Percentiles rank a stretch among this genome's conserved stretches.
phyloP scores from a whole-genome alignment of 2,329 filamentous ascomycete species.

The Myotisia sp. region DNA sequence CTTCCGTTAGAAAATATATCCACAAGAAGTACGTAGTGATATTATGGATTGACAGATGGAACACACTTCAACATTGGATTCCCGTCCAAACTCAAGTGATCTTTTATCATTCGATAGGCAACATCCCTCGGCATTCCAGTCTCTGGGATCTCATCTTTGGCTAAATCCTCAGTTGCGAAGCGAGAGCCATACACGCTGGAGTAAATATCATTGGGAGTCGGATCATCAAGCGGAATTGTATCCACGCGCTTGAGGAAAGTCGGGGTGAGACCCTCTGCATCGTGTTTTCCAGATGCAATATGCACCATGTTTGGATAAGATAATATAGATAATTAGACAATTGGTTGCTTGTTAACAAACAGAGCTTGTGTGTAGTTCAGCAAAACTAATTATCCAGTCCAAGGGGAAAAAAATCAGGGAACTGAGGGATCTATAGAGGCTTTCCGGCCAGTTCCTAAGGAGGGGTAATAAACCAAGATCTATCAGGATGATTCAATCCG shows the following conservation, averaged over 20 bases:
- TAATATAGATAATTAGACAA: no score
- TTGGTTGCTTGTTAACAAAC: no score
- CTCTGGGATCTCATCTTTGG: constrained; percentile 75
- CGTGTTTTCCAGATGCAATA: constrained; percentile 26
- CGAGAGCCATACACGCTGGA: constrained; percentile 77
- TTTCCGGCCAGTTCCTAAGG: no score
- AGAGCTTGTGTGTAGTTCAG: no score
- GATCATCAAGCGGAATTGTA: constrained; percentile 32
- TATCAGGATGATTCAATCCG: no score
- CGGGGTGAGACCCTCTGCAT: constrained; percentile 24
- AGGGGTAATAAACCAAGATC: no score
- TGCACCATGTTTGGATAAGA: constrained; percentile 31
- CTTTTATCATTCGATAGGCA: constrained; percentile 95
- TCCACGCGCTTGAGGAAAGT: constrained; percentile 30
- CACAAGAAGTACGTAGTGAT: neutral
- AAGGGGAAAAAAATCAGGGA: no score
- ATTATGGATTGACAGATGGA: neutral
- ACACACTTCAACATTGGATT: constrained; percentile 60
- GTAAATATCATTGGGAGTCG: constrained; percentile 40
- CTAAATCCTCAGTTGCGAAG: constrained; percentile 69
- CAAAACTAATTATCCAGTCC: no score
- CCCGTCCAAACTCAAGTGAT: constrained; percentile 80
- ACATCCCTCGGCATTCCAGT: constrained; percentile 78
- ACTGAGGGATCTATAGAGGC: no score
- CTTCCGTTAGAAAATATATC: neutral